Evolutionary conservation across 352 stramenopile genomes (phyloP), one percentile per base, ranked within the genome.

Genomic region (Saprolegnia parasitica): DNA sequence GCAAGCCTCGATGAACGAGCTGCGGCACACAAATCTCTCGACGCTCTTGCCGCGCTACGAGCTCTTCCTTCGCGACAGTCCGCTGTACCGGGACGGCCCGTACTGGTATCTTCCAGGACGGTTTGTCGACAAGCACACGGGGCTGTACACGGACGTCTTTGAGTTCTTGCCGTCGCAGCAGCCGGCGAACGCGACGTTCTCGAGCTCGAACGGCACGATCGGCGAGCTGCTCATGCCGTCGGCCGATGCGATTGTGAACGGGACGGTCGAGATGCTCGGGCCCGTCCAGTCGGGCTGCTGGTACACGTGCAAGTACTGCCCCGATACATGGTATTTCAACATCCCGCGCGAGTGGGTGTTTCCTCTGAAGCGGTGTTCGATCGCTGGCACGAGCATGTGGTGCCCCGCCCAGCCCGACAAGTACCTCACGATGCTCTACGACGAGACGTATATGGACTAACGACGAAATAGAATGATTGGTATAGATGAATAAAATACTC

Each of bases 391-490:
- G 2, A 5, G 5, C n/a, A 5, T 55, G 24, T 5, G 2, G 5
- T 55, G 47, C 5, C 47, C 47, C n/a, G n/a, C 47, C 2, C n/a
- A 55, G 5, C n/a, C 47, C 2, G 47, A 29, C n/a, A 29, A 55
- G 24, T 55, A 55, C 24, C 24, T 55, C 5, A 55, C 47, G 5
- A 55, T 55, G 47, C 24, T 55, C n/a, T 55, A 55, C 5, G 47
- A 5, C 24, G 47, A 55, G n/a, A 55, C 47, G 24, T 55, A 29
- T 5, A 55, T 55, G n/a, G n/a, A n/a, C n/a, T n/a, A n/a, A n/a
- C n/a, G n/a, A n/a, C n/a, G 18, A 29, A 37, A 65, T 71, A 57
- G 10, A 29, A 61, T 47, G n/a, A n/a, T n/a, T n/a, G n/a, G n/a
- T n/a, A n/a, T n/a, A n/a, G n/a, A n/a, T n/a, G n/a, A n/a, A n/a